Evolutionary conservation across 2,329 filamentous ascomycete genomes (phyloP).

Genomic region (Alternaria hordeiaustralica): DNA sequence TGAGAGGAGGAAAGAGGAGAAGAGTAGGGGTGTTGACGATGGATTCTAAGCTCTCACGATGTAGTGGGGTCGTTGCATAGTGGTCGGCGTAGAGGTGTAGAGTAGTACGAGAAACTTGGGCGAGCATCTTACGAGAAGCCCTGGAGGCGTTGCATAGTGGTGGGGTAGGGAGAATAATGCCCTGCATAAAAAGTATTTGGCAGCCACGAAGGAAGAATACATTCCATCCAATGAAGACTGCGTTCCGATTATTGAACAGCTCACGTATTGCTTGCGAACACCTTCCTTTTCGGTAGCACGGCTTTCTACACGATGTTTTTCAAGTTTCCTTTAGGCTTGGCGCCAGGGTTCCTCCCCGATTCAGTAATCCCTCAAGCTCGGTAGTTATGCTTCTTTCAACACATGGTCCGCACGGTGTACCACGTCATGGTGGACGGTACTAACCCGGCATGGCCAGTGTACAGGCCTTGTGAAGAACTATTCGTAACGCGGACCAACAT

Average conservation of each 20-base stretch:
- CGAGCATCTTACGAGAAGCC: neutral
- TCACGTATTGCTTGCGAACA: neutral
- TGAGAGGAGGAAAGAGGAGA: slow-evolving; percentile 58
- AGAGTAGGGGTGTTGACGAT: slow-evolving; percentile 56
- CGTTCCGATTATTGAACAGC: neutral
- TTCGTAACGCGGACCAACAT: neutral
- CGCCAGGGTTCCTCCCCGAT: neutral
- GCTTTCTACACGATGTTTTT: neutral
- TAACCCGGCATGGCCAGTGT: neutral
- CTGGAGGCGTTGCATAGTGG: neutral
- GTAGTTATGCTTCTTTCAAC: slow-evolving; percentile 8
- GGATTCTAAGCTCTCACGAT: slow-evolving; percentile 51
- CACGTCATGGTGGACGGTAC: slow-evolving; percentile 8
- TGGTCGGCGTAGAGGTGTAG: neutral
- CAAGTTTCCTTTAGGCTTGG: neutral
- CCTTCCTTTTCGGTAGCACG: neutral
- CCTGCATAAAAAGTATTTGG: neutral
- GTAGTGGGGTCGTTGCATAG: neutral
- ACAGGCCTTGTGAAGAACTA: neutral
- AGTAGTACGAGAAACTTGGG: neutral
- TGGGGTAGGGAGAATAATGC: neutral
- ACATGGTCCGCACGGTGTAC: slow-evolving; percentile 1
- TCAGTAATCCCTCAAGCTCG: slow-evolving; percentile 4
- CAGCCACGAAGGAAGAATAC: neutral
- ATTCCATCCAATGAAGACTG: neutral